Evolutionary conservation across 208 protist genomes (phyloP).

Genomic region (Paratrypanosoma confusum): DNA sequence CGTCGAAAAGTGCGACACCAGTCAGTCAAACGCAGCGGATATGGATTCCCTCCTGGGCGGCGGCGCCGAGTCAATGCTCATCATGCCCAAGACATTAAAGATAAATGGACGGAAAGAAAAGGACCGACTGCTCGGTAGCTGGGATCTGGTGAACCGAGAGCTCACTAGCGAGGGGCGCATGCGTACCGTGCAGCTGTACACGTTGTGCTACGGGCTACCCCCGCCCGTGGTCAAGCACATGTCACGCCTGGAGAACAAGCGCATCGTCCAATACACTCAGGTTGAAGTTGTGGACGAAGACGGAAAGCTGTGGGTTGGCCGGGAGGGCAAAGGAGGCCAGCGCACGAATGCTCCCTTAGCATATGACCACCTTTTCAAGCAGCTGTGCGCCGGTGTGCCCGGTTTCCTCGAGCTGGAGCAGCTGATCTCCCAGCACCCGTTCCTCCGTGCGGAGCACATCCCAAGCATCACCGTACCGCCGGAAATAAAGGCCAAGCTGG

Average conservation of each 20-base stretch:
- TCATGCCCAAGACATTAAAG: background rate
- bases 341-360: slow-evolving; percentile 24
- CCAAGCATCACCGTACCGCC: slow-evolving; percentile 19
- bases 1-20: slow-evolving; percentile 8
- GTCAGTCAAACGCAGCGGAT: too few species aligned
- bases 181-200: slow-evolving; percentile 50
- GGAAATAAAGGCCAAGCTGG: slow-evolving; percentile 18
- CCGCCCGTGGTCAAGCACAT: slow-evolving; percentile 20
- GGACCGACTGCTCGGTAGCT: slow-evolving; percentile 9
- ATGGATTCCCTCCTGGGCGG: too few species aligned
- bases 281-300: slow-evolving; percentile 27
- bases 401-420: slow-evolving; percentile 22
- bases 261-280: slow-evolving; percentile 11
- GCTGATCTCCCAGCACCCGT: slow-evolving; percentile 16
- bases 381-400: slow-evolving; percentile 14
- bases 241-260: slow-evolving; percentile 11
- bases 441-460: slow-evolving; percentile 25
- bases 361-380: slow-evolving; percentile 30
- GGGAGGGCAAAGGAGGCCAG: slow-evolving; percentile 11
- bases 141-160: slow-evolving; percentile 10
- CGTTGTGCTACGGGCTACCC: slow-evolving; percentile 40
- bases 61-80: too few species aligned
- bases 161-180: slow-evolving; percentile 47
- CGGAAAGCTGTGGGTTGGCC: slow-evolving; percentile 11
- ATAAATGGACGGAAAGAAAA: background rate